These are phyloP conservation scores for Skeletonema tropicum DNA, from an alignment of 108 stramenopile genomes.

Conservation along the genomic window DNA sequence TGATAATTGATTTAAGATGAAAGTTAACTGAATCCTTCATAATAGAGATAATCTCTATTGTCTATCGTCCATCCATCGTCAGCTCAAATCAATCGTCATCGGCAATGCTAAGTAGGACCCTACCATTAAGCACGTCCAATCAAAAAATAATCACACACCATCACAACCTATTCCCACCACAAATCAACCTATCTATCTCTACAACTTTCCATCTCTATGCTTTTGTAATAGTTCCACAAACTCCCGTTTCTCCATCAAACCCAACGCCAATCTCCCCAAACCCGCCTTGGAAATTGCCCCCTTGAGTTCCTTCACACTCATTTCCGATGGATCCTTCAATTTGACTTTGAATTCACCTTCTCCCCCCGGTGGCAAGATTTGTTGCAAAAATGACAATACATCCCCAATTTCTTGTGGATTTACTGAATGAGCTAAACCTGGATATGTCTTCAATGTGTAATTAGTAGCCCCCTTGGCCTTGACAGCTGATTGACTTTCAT, in stretches of 20 bases:
- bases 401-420: constrained; percentile 73
- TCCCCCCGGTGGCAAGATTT: constrained; percentile 72
- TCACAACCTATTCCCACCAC: neutral
- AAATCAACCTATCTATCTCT: neutral
- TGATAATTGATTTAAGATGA: neutral
- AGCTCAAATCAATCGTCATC: too few relatives aligned
- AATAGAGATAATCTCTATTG: too few relatives aligned
- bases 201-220: constrained; percentile 66
- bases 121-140: too few relatives aligned
- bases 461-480: constrained; percentile 61
- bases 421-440: constrained; percentile 82
- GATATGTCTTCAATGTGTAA: constrained; percentile 80
- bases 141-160: too few relatives aligned
- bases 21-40: too few relatives aligned
- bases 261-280: constrained; percentile 71
- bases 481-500: constrained; percentile 67
- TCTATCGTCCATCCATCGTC: too few relatives aligned
- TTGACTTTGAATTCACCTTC: constrained; percentile 59
- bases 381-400: constrained; percentile 65
- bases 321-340: constrained; percentile 82
- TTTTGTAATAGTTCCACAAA: constrained; percentile 83
- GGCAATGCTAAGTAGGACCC: too few relatives aligned
- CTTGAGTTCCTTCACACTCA: constrained; percentile 93
- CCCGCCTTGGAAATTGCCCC: constrained; percentile 89
- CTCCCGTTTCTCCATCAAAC: constrained; percentile 93